Evolutionary conservation across 768 basidiomycete genomes (phyloP).

Genomic region (Leucosporidium yakuticum): DNA sequence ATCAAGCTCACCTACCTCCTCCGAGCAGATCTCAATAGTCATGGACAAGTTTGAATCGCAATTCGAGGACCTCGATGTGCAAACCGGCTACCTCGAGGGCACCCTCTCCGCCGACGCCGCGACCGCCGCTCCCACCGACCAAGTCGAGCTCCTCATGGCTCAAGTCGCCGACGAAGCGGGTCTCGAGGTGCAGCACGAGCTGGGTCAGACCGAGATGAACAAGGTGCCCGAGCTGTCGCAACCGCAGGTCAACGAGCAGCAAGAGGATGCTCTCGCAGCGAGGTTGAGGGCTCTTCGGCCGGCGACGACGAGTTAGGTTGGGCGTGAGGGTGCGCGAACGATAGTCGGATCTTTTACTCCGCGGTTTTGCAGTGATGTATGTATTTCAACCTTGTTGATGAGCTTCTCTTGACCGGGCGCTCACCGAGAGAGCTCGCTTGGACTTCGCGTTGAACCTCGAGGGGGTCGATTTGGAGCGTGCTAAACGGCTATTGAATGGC

Average conservation of each 20-base stretch:
- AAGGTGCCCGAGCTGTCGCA: conserved; percentile 56
- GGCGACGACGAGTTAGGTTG: conserved; percentile 48
- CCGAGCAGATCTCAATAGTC: conserved; percentile 79
- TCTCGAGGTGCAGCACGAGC: conserved; percentile 86
- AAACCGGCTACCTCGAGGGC: conserved; percentile 96
- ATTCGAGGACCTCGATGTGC: conserved; percentile 94
- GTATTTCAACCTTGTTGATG: too few species aligned
- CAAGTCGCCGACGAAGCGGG: conserved; percentile 97
- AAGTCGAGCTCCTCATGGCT: conserved; percentile 82
- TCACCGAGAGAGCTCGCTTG: too few species aligned
- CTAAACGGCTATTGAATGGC: too few species aligned
- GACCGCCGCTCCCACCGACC: conserved; percentile 89
- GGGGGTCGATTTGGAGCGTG: too few species aligned
- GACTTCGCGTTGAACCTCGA: too few species aligned
- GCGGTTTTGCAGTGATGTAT: too few species aligned
- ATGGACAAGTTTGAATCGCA: conserved; percentile 99
- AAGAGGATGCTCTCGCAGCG: conserved; percentile 75
- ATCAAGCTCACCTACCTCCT: neutral
- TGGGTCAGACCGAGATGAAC: conserved; percentile 58
- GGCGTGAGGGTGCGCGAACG: too few species aligned
- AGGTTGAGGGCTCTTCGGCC: conserved; percentile 82
- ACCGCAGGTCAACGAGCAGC: conserved; percentile 52
- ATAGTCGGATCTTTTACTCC: too few species aligned
- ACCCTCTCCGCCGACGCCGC: conserved; percentile 91
- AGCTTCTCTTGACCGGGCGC: too few species aligned